Conservation (phyloP, 2,329 filamentous ascomycete genomes). For the Botrytis elliptica region DNA sequence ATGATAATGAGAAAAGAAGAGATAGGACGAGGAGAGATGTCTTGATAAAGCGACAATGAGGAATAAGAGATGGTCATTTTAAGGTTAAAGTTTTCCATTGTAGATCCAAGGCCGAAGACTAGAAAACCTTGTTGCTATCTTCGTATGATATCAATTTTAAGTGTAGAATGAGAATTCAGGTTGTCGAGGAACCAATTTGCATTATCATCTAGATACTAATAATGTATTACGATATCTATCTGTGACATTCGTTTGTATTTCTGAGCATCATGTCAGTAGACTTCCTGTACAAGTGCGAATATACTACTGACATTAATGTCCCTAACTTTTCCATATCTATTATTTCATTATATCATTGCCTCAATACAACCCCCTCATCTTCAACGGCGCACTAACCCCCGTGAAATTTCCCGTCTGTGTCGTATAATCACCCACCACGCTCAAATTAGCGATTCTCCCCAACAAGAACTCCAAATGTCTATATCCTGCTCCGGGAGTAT, state of each 20-base stretch:
- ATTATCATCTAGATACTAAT: neutral
- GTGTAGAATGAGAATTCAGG: neutral
- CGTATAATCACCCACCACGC: slow-evolving; percentile 33
- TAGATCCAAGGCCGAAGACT: neutral
- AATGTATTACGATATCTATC: neutral
- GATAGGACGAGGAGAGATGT: neutral
- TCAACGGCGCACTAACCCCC: slow-evolving; percentile 25
- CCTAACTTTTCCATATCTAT: neutral
- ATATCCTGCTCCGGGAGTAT: slow-evolving; percentile 56
- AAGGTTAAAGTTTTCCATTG: neutral
- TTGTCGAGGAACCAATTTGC: neutral
- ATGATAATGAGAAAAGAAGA: neutral
- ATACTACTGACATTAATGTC: neutral
- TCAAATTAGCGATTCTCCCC: slow-evolving; percentile 53
- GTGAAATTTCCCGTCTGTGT: slow-evolving; percentile 35
- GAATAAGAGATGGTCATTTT: neutral
- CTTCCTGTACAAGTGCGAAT: neutral
- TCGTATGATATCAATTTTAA: neutral
- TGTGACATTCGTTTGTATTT: neutral
- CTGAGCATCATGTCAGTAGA: neutral
- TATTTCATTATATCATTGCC: neutral
- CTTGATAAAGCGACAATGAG: neutral
- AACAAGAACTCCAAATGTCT: slow-evolving; percentile 61
- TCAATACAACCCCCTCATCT: slow-evolving; percentile 11
- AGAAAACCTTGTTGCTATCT: neutral